Base-by-base conservation (phyloP, 768 basidiomycete genomes). In the Hortiboletus campestris region DNA sequence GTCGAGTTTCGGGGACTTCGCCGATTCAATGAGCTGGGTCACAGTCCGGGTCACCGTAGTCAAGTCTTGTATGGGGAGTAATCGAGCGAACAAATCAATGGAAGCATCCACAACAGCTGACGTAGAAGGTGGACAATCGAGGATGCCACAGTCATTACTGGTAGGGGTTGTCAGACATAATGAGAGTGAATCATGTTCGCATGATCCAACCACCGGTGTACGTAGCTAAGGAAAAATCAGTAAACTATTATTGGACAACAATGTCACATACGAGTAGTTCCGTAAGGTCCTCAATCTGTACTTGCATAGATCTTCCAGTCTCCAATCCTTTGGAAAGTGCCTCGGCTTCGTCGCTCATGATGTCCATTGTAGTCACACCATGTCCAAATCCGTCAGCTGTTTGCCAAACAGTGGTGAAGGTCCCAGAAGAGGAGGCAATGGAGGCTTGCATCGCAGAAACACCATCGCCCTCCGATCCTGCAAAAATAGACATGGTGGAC, bases 381-480 rank as follows among this genome's bases (percentile, higher is more conserved):
- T 92, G 94, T 0, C 86, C 95, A 72, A 94, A 96, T 6, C 93
- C 91, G 69, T 98, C 96, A 2, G 80, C 78, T 52, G 83, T 82
- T 53, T 88, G 83, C 96, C 96, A 98, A 13, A 99, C 80, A 14
- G 82, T 84, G 3, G 84, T 85, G 70, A 97, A 95, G 0, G 83
- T 77, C 1, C 94, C 95, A 0, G 90, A 80, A 7, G 86, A 91
- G 1, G 91, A 86, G 0, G 90, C 89, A 59, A 98, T 96, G 0
- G 92, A 90, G 1, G 94, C 94, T 70, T 98, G 96, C 17, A 97
- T 83, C 0, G 87, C 84, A 2, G 91, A 92, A 1, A 91, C 86
- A 0, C 80, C 75, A 67, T 91, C 94, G 1, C 83, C 85, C 52
- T 98, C 95, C 0, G 89, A 84, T 63, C 93, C 91, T 3, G 93